These are phyloP conservation scores for Pelargonium fulgidum DNA, from an alignment of 441 rosid genomes.

Conservation along the genomic window DNA sequence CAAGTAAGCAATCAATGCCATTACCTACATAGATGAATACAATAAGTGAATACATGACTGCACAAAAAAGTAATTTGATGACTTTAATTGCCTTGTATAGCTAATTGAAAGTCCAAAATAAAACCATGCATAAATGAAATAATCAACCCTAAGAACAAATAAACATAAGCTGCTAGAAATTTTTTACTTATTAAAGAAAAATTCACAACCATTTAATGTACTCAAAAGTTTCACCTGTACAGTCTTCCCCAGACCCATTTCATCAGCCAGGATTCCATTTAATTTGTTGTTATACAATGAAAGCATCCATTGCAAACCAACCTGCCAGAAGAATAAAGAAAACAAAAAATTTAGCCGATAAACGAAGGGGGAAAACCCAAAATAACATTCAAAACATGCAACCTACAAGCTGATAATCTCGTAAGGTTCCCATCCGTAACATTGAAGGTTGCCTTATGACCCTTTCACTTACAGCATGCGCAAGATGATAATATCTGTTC, in stretches of 20 bases:
- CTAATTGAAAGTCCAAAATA: not conserved
- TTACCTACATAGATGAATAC: conserved; percentile 51
- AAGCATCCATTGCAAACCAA: conserved; percentile 99
- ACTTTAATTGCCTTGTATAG: not conserved
- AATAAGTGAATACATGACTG: conserved; percentile 11
- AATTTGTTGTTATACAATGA: conserved; percentile 96
- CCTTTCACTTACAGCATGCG: conserved; percentile 97
- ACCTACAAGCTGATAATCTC: conserved; percentile 99
- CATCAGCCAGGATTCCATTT: conserved; percentile 99
- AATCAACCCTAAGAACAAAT: conserved; percentile 8
- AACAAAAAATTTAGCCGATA: conserved; percentile 13
- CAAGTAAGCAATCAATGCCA: conserved; percentile 98
- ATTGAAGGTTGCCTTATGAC: conserved; percentile 92
- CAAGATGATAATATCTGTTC: conserved; percentile 88
- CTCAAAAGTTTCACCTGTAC: conserved; percentile 66
- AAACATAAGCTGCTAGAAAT: not conserved
- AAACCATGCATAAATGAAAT: not conserved
- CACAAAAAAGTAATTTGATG: not conserved
- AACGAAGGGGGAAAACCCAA: conserved; percentile 14
- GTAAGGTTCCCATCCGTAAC: conserved; percentile 89
- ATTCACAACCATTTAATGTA: conserved; percentile 6
- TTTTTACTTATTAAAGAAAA: not conserved
- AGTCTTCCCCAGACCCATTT: conserved; percentile 99
- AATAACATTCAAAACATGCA: conserved; percentile 25
- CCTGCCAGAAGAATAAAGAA: conserved; percentile 37